These are phyloP conservation scores for Chimonanthus praecox DNA, from an alignment of 164 flowering plant genomes.

Conservation along the genomic window DNA sequence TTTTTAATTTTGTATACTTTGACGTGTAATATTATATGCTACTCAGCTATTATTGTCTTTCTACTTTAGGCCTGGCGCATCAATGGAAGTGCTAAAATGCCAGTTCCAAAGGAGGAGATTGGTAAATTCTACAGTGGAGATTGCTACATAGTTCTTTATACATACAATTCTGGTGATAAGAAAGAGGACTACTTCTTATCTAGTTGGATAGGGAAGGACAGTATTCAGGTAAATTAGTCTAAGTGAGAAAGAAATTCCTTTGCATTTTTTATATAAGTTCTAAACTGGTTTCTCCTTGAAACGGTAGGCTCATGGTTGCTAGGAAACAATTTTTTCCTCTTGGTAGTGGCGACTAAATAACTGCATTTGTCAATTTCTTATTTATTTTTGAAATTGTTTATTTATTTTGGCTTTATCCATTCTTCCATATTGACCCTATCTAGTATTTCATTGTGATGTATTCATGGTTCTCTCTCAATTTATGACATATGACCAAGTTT, in stretches of 20 bases:
- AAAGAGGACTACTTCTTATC: conserved; percentile 86
- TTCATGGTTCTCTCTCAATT: no score
- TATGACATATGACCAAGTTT: no score
- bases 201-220: conserved; percentile 92
- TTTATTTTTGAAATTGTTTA: no score
- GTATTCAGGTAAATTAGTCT: conserved; percentile 62
- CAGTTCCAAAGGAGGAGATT: conserved; percentile 71
- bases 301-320: no score
- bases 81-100: conserved; percentile 85
- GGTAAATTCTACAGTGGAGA: conserved; percentile 98
- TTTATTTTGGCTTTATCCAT: no score
- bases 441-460: no score
- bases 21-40: neutral
- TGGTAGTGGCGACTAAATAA: no score
- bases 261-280: no score
- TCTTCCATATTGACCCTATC: no score
- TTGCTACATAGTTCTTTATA: conserved; percentile 88
- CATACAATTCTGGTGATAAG: conserved; percentile 87
- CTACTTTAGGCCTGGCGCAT: conserved; percentile 80
- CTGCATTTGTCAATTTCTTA: no score
- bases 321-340: no score
- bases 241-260: neutral
- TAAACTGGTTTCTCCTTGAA: no score
- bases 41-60: neutral
- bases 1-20: neutral